Base-by-base conservation (phyloP, 129 eudicot genomes). In the Mikania micrantha region DNA sequence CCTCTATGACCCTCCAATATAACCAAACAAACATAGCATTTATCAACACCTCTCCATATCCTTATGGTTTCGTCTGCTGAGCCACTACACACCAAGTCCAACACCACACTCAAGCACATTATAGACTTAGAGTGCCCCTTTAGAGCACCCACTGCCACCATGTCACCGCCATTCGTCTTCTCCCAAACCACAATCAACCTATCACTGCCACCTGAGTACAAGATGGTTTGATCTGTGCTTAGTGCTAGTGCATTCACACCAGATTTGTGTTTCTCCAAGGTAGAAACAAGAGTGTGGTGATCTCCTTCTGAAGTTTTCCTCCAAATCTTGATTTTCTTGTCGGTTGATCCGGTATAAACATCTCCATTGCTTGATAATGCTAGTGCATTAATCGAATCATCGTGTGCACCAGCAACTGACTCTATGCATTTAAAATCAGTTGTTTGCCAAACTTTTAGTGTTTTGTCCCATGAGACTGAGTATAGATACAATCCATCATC, bases 391-490 rank as follows among this genome's bases (percentile, higher is more conserved):
- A 85, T 85, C 19, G 92, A 88, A 75, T 85, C 92, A 64, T 85
- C 92, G 36, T 85, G 92, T 32, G 92, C 88, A 61, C 74, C 45
- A n/a, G 71, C 64, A 21, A 85, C 66, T 0, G 92, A 82, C 80
- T 85, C 85, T 72, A 85, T 57, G 72, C 92, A 85, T 75, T 85
- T 85, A 64, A 82, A 83, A 71, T 85, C 88, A n/a, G 79, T 60
- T 49, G 77, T 76, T 56, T 80, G 69, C 88, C 92, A 85, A 77
- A 85, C 72, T 71, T 85, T 85, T 34, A 85, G 76, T 15, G 88
- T 77, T 69, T 85, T 70, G 62, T 85, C 88, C 92, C 88, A 85
- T 8, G 92, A 85, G 62, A 83, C 88, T n/a, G 92, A 85, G 80
- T 85, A 85, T 56, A 85, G 81, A 36, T 71, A 22, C 50, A 85